Evolutionary conservation across 768 basidiomycete genomes (phyloP), one percentile per base, ranked within the genome.

Genomic region (Russula foetens): DNA sequence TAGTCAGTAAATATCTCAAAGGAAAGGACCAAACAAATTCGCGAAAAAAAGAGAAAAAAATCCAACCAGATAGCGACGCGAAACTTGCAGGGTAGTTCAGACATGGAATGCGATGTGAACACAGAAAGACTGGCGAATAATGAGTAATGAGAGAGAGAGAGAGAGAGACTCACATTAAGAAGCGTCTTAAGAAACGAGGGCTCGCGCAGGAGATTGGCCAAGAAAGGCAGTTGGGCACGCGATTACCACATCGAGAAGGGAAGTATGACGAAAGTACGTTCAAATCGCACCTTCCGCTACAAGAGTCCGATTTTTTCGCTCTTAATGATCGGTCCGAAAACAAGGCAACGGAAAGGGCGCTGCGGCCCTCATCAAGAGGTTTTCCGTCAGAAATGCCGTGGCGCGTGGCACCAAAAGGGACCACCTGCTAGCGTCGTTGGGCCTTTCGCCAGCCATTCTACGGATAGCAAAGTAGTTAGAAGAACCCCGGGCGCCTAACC

Each of bases 1-100:
- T 49, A 15, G 7, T 52, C 2, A 12, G 38, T 44, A 9, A 49
- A 7, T n/a, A 26, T 14, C 23, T 56, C n/a, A 43, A 45, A 15
- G 17, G 43, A 54, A 50, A 54, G 59, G 47, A 61, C 68, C 38
- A 68, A 38, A 57, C 38, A 43, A 24, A 8, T 23, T 33, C n/a
- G 44, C 52, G 28, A n/a, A 5, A 23, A 56, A 54, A 21, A 51
- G 3, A 1, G 19, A 4, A 4, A 41, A 19, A 19, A 19, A 6
- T 4, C 71, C 75, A 60, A 84, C 83, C 82, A 83, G 44, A 84
- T 80, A 4, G 53, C 53, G 17, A 61, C 35, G n/a, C 31, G 26
- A 28, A 56, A 56, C 29, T 43, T 61, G 50, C 21, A 21, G 2
- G 49, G 33, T 21, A 28, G 17, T 9, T 35, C 49, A 46, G 49